Conservation (phyloP, 257 asterid species). For the Gardenia jasminoides region DNA sequence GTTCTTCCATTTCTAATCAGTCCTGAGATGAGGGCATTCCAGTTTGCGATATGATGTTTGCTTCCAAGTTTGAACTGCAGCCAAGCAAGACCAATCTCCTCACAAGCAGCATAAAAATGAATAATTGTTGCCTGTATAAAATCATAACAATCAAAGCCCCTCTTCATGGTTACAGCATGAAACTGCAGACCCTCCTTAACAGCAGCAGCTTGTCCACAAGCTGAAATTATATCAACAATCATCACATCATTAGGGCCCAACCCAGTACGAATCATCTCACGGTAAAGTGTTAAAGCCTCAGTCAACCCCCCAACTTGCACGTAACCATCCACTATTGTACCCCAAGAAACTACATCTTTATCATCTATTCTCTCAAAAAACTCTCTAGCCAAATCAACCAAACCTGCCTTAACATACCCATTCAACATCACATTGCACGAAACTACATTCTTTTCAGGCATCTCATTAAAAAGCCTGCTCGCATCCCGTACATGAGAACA, state of each 20-base stretch:
- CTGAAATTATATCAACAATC: slow-evolving; percentile 76
- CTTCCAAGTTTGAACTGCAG: slow-evolving; percentile 70
- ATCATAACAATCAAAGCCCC: slow-evolving; percentile 50
- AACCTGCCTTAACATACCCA: slow-evolving; percentile 73
- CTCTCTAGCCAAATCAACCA: slow-evolving; percentile 47
- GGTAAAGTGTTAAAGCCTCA: slow-evolving; percentile 56
- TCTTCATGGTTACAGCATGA: slow-evolving; percentile 53
- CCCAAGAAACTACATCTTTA: slow-evolving; percentile 90
- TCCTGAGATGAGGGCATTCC: slow-evolving; percentile 87
- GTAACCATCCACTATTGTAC: slow-evolving; percentile 74
- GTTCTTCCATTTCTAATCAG: slow-evolving; percentile 57
- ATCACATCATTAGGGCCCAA: slow-evolving; percentile 65
- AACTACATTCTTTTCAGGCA: slow-evolving; percentile 62
- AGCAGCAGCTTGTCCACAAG: slow-evolving; percentile 51
- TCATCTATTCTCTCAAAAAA: slow-evolving; percentile 57
- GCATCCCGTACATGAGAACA: slow-evolving; percentile 49
- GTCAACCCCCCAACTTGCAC: slow-evolving; percentile 53
- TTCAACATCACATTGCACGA: slow-evolving; percentile 90
- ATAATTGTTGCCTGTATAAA: slow-evolving; percentile 71
- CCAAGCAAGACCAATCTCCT: slow-evolving; percentile 48
- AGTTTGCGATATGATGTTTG: slow-evolving; percentile 65
- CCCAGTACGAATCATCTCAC: slow-evolving; percentile 59
- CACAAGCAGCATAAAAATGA: slow-evolving; percentile 70
- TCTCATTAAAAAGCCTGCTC: slow-evolving; percentile 43
- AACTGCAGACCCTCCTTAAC: slow-evolving; percentile 67